Percentiles rank a stretch among this genome's conserved stretches.
Conservation (phyloP, 352 stramenopile species). For the Globisporangium lucens region DNA sequence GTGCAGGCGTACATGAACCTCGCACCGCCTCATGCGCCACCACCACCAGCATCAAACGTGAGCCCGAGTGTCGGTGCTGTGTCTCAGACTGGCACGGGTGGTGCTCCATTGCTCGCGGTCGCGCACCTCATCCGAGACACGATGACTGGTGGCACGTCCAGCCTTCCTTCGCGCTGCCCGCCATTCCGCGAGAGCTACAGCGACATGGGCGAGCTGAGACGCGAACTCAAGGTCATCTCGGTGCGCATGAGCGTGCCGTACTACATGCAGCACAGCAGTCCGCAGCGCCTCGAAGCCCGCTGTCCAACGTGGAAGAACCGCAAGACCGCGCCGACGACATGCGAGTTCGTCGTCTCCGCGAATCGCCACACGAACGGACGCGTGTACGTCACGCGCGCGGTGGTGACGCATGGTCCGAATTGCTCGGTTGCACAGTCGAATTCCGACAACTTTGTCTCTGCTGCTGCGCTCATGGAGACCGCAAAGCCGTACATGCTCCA, state of each 20-base stretch:
- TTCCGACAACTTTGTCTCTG: slow-evolving; percentile 47
- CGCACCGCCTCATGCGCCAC: neutral
- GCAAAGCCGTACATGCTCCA: slow-evolving; percentile 68
- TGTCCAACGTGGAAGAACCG: slow-evolving; percentile 75
- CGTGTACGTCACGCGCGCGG: slow-evolving; percentile 67
- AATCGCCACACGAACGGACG: slow-evolving; percentile 76
- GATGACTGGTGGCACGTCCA: neutral
- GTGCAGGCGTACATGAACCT: slow-evolving; percentile 23
- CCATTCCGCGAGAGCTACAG: slow-evolving; percentile 71
- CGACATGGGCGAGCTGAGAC: slow-evolving; percentile 71
- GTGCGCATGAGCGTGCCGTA: slow-evolving; percentile 70
- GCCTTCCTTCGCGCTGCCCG: slow-evolving; percentile 28
- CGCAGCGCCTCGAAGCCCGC: slow-evolving; percentile 69
- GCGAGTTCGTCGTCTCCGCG: slow-evolving; percentile 71
- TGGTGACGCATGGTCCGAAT: slow-evolving; percentile 38
- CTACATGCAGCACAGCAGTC: slow-evolving; percentile 83
- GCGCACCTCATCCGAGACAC: slow-evolving; percentile 11
- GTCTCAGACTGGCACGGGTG: neutral
- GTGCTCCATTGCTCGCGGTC: neutral
- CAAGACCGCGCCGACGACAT: slow-evolving; percentile 43
- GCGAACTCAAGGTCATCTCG: slow-evolving; percentile 71
- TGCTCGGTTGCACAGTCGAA: slow-evolving; percentile 52
- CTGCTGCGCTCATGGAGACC: slow-evolving; percentile 69
- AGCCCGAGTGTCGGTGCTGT: neutral
- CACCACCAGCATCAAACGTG: neutral